Evolutionary conservation across 2,329 filamentous ascomycete species (phyloP).

Genomic region (Monilinia vaccinii-corymbosi): DNA sequence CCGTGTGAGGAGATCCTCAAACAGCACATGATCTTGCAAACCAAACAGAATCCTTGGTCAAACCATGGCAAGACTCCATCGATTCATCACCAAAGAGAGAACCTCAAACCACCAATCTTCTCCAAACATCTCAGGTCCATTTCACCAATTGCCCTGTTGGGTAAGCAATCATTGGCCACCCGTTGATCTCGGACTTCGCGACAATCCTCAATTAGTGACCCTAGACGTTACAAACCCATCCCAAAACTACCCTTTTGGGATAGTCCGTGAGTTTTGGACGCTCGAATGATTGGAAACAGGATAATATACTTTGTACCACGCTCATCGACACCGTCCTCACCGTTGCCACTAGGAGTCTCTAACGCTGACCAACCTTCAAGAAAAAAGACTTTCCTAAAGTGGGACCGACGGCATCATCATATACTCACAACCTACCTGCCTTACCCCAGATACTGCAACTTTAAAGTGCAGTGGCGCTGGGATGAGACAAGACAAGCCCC

Average conservation of each 20-base stretch:
- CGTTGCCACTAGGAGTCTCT: not conserved
- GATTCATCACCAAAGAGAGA: not conserved
- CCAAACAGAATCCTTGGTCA: constrained; percentile 23
- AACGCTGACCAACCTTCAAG: not conserved
- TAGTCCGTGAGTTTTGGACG: constrained; percentile 13
- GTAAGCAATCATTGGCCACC: constrained; percentile 10
- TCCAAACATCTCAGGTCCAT: not conserved
- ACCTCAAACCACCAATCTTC: not conserved
- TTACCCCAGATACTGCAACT: constrained; percentile 25
- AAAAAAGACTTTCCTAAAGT: not conserved
- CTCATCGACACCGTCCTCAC: not conserved
- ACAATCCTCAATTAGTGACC: constrained; percentile 13
- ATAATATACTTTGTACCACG: not conserved
- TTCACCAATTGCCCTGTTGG: not conserved
- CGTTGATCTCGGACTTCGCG: constrained; percentile 19
- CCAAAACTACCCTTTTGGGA: constrained; percentile 9
- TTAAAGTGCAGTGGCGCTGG: constrained; percentile 21
- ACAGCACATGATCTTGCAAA: constrained; percentile 25
- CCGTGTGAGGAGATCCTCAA: constrained; percentile 27
- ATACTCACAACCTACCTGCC: constrained; percentile 17
- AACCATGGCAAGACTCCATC: not conserved
- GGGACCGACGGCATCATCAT: constrained; percentile 18
- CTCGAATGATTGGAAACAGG: constrained; percentile 4
- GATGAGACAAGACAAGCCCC: constrained; percentile 27
- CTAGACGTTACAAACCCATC: constrained; percentile 21